Base-by-base conservation (phyloP, 176 grass and related monocot species). In the Guadua angustifolia region DNA sequence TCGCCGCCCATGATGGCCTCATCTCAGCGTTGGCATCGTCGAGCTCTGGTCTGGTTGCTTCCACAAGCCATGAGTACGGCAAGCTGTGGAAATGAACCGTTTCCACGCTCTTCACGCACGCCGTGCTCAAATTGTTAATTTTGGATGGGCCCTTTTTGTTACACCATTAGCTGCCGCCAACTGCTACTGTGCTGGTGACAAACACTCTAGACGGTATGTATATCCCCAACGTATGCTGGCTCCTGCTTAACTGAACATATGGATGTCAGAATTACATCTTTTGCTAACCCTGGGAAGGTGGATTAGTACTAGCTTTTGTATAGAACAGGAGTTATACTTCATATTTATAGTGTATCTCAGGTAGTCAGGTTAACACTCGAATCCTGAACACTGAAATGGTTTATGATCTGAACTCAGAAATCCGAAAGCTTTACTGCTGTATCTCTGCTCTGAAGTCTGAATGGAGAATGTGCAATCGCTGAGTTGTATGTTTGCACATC, bases 31-130 rank as follows among this genome's bases (percentile, higher is more conserved):
- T 98, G 66, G 93, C 93, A 0, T 82, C 92, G 13, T 95, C 91
- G 1, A 95, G 88, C 63, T 66, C 87, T 0, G 95, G 95, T 22
- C 62, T 93, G 62, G 89, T 98, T 16, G 95, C 95, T 51, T 95
- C 95, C 3, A 88, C 80, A 52, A 85, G 95, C 68, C 91, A 98
- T 67, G 95, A 92, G 87, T 83, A 82, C 33, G 76, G 95, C 51
- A 98, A 98, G 87, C 89, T 98, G 36, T 98, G 95, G 95, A 90
- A 93, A 78, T 95, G 75, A 83, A 22, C 7, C 3, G 6, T 38
- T 51, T 50, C 29, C 18, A 6, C 15, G 16, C 53, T 6, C 14
- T 50, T n/a, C 13, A 9, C 25, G 21, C 53, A 4, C 14, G 2
- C 24, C 1, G 0, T 1, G 0, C 15, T 29, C 47, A 67, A 45